phyloP scores from a whole-genome alignment of 2,329 filamentous ascomycete genomes.

The Penicillium sp. region DNA sequence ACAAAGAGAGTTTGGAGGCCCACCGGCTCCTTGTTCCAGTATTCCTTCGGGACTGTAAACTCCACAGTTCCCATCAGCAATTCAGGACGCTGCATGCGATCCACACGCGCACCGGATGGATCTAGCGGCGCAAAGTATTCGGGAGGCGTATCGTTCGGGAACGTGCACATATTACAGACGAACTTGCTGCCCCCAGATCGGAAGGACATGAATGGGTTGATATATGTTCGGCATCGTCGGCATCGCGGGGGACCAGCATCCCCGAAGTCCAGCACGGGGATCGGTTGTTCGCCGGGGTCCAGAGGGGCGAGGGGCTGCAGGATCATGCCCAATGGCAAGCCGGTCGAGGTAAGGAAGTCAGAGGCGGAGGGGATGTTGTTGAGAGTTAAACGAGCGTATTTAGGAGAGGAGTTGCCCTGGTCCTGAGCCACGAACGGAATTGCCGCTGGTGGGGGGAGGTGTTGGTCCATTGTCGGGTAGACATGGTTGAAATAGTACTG shows the following conservation, averaged over 20 bases:
- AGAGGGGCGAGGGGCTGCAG: conserved; percentile 83
- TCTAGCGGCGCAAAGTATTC: conserved; percentile 94
- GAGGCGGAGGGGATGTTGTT: conserved; percentile 86
- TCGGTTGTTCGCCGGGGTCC: conserved; percentile 78
- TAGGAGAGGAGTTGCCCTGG: conserved; percentile 94
- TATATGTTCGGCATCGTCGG: conserved; percentile 88
- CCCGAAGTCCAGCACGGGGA: conserved; percentile 94
- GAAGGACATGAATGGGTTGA: conserved; percentile 99
- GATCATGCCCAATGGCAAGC: conserved; percentile 80
- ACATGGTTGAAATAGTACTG: conserved; percentile 82
- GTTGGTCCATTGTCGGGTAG: conserved; percentile 93
- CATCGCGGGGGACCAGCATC: conserved; percentile 87
- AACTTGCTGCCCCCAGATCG: conserved; percentile 90
- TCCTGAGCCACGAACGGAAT: conserved; percentile 91
- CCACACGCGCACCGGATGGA: conserved; percentile 79
- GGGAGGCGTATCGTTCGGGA: conserved; percentile 87
- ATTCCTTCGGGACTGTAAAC: conserved; percentile 95
- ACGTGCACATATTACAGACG: conserved; percentile 96
- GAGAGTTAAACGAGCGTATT: conserved; percentile 84
- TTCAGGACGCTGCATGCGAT: conserved; percentile 85
- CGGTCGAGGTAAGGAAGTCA: conserved; percentile 76
- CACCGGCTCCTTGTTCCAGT: conserved; percentile 93
- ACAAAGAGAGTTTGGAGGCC: conserved; percentile 85
- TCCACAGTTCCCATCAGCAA: conserved; percentile 90
- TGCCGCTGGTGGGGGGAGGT: conserved; percentile 82